A percentile compares a stretch with the other conserved stretches of the same genome.
Evolutionary conservation across 805 yeast species (phyloP).

Genomic region (Yarrowia deformans): DNA sequence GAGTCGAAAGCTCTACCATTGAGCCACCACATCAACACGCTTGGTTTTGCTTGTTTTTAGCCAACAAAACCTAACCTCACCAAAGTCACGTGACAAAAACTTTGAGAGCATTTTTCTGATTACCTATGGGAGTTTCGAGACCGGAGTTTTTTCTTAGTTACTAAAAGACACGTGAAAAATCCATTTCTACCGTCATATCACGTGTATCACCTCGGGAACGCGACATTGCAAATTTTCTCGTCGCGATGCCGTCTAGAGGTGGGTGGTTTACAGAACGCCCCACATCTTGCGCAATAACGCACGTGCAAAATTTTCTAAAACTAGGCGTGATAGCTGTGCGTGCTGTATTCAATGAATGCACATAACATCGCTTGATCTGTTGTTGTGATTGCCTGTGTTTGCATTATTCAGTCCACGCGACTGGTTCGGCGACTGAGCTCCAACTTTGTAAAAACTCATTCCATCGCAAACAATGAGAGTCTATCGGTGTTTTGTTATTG

Average conservation of each 20-base stretch:
- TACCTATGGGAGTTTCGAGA: background rate
- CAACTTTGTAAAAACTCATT: background rate
- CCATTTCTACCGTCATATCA: background rate
- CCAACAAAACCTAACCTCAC: background rate
- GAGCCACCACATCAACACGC: conserved; percentile 60
- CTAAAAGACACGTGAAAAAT: background rate
- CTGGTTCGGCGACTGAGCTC: background rate
- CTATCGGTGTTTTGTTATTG: conserved; percentile 26
- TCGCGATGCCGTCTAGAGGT: background rate
- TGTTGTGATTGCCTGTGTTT: background rate
- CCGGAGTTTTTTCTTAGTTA: background rate
- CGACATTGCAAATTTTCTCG: background rate
- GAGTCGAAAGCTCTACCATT: conserved; percentile 83
- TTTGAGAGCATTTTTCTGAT: background rate
- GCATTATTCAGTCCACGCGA: background rate
- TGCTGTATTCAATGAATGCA: conserved; percentile 5
- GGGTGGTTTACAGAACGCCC: background rate
- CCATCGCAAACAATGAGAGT: conserved; percentile 23
- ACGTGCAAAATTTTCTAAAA: conserved; percentile 9
- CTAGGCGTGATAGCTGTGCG: conserved; percentile 1
- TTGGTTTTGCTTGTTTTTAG: background rate
- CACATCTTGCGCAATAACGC: conserved; percentile 7
- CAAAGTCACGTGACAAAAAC: conserved; percentile 15
- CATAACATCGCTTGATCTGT: background rate
- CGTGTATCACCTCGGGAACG: background rate